These are phyloP conservation scores for Fusarium continuum DNA, from an alignment of 2,329 filamentous ascomycete species.

Conservation along the genomic window DNA sequence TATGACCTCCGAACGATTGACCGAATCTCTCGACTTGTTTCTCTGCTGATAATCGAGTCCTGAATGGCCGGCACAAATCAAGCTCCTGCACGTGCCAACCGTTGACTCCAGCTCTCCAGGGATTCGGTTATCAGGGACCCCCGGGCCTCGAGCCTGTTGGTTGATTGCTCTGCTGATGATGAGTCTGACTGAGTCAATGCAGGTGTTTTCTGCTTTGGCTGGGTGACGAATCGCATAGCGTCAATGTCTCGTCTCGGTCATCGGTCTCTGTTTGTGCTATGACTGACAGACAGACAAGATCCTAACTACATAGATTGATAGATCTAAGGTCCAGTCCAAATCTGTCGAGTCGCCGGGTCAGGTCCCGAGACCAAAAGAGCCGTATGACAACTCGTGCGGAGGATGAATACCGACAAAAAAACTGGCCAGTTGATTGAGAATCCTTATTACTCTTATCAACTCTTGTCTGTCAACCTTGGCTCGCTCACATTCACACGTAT, in stretches of 20 bases:
- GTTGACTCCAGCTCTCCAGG: constrained; percentile 22
- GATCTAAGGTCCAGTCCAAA: constrained; percentile 14
- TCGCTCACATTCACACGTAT: constrained; percentile 14
- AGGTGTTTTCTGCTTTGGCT: neutral
- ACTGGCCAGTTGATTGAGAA: neutral
- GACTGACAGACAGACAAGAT: neutral
- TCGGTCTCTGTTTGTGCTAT: neutral
- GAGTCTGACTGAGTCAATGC: neutral
- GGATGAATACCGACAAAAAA: constrained; percentile 10
- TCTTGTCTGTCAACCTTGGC: constrained; percentile 6
- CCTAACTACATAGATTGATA: neutral
- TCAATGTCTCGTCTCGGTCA: neutral
- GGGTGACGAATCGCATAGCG: constrained; percentile 6
- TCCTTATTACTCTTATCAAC: constrained; percentile 12
- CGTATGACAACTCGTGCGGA: constrained; percentile 23
- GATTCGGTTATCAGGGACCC: constrained; percentile 23
- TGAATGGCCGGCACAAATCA: constrained; percentile 16
- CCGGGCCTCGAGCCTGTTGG: constrained; percentile 1
- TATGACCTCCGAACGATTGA: constrained; percentile 16
- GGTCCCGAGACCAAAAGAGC: constrained; percentile 25
- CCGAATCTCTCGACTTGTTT: constrained; percentile 22
- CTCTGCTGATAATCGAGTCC: constrained; percentile 3
- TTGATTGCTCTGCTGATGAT: constrained; percentile 1
- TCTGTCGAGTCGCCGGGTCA: constrained; percentile 21
- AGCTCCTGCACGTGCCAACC: constrained; percentile 41